phyloP scores from a whole-genome alignment of 164 flowering plant genomes.

The Annona squamosa region DNA sequence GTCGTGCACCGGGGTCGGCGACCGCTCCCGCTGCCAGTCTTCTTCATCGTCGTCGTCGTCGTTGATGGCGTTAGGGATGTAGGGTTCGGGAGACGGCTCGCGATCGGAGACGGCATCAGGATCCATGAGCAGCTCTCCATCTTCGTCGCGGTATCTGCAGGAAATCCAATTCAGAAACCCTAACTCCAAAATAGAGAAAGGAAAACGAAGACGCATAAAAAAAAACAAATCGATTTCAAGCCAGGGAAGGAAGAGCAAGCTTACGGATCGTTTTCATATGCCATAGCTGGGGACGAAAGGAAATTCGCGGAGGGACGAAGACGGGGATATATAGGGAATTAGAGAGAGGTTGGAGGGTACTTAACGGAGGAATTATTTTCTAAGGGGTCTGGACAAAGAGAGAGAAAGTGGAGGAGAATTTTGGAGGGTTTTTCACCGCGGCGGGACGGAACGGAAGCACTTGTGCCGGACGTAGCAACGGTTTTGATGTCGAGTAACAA shows the following conservation, averaged over 20 bases:
- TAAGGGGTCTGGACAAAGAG: no score
- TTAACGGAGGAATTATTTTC: no score
- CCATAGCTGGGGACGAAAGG: constrained; percentile 29
- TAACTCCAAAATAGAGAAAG: neutral
- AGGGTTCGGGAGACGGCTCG: constrained; percentile 33
- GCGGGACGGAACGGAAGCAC: no score
- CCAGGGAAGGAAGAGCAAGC: neutral
- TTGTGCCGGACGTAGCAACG: no score
- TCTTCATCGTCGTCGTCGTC: constrained; percentile 13
- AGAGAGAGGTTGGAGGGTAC: no score
- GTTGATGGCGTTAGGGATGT: constrained; percentile 45
- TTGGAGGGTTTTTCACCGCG: no score
- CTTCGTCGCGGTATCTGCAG: constrained; percentile 71
- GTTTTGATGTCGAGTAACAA: no score
- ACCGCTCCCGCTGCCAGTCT: constrained; percentile 40
- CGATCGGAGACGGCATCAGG: constrained; percentile 49
- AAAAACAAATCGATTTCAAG: no score
- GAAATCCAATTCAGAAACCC: neutral
- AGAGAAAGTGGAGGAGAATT: no score
- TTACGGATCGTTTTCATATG: constrained; percentile 62
- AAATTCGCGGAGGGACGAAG: neutral
- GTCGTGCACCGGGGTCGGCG: constrained; percentile 40
- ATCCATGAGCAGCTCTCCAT: constrained; percentile 88
- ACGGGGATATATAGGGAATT: no score
- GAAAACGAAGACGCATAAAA: neutral